Evolutionary conservation across 257 asterid species (phyloP).

Genomic region (Rauvolfia tetraphylla): DNA sequence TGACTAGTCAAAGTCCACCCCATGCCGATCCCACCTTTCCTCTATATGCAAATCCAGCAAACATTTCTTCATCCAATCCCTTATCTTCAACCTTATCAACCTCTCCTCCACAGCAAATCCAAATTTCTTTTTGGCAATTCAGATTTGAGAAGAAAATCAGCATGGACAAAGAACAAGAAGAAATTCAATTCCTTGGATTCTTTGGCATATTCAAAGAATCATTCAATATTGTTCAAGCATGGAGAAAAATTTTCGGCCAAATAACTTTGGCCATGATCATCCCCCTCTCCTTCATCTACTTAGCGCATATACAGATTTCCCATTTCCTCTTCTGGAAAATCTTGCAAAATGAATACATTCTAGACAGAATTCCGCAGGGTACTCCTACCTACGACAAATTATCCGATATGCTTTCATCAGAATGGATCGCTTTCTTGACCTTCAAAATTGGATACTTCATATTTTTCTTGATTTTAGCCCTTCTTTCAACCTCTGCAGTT

Average conservation of each 20-base stretch:
- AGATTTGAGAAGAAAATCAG: not conserved
- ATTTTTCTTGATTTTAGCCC: constrained; percentile 58
- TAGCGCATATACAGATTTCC: constrained; percentile 65
- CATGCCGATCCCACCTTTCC: not conserved
- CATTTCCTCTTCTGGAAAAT: constrained; percentile 52
- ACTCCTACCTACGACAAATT: constrained; percentile 31
- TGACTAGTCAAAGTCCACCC: constrained; percentile 15
- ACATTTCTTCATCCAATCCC: not conserved
- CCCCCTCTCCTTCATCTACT: constrained; percentile 72
- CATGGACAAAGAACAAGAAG: constrained; percentile 88
- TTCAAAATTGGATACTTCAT: constrained; percentile 64
- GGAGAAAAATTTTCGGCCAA: constrained; percentile 59
- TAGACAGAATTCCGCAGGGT: constrained; percentile 44
- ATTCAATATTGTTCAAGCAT: constrained; percentile 40
- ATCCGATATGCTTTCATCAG: constrained; percentile 44
- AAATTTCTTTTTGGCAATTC: not conserved
- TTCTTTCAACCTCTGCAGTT: constrained; percentile 78
- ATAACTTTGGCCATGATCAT: constrained; percentile 49
- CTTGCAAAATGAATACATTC: constrained; percentile 37
- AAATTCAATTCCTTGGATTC: constrained; percentile 70
- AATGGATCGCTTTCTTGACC: constrained; percentile 41
- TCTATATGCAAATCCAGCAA: not conserved
- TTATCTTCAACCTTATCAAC: not conserved
- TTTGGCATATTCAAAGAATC: constrained; percentile 66
- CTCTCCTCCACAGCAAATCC: not conserved